Conservation (phyloP, 1,139 yeast genomes). For the Tardiomyces digboiensis region DNA sequence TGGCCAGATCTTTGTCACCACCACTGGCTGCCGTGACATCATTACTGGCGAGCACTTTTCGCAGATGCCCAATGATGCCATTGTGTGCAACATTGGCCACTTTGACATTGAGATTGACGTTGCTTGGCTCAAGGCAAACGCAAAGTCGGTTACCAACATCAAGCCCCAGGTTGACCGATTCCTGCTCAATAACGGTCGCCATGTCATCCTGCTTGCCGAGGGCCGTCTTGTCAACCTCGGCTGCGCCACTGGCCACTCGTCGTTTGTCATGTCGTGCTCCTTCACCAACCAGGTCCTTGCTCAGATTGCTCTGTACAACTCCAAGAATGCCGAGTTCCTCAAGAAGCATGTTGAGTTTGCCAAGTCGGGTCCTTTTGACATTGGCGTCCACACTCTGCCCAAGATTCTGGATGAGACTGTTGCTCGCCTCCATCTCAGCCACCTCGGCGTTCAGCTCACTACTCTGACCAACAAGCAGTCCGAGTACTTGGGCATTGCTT, state of each 20-base stretch:
- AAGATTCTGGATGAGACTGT: conserved; percentile 98
- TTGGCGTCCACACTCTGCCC: conserved; percentile 97
- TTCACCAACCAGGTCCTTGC: conserved; percentile 99
- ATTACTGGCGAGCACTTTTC: conserved; percentile 84
- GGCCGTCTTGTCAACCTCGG: conserved; percentile 99
- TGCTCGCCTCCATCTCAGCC: conserved; percentile 94
- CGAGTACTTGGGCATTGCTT: conserved; percentile 90
- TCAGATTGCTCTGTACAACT: conserved; percentile 96
- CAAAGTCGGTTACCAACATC: conserved; percentile 87
- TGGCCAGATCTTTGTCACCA: conserved; percentile 98
- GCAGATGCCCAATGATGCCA: conserved; percentile 98
- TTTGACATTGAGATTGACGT: conserved; percentile 99
- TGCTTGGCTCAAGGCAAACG: conserved; percentile 94
- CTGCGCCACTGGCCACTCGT: conserved; percentile 99
- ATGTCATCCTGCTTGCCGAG: conserved; percentile 94
- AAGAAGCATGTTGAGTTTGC: conserved; percentile 79
- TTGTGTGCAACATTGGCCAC: conserved; percentile 99
- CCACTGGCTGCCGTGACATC: conserved; percentile 99
- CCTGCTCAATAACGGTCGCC: conserved; percentile 86
- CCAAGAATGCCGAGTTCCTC: conserved; percentile 76
- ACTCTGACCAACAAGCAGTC: conserved; percentile 74
- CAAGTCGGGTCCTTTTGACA: conserved; percentile 82
- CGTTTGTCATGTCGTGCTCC: conserved; percentile 99
- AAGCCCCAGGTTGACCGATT: conserved; percentile 99
- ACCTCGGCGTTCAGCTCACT: conserved; percentile 88